Percentiles rank a stretch among this genome's conserved stretches.
Conservation (phyloP, 148 eudicot genomes). For the Beta vulgaris region DNA sequence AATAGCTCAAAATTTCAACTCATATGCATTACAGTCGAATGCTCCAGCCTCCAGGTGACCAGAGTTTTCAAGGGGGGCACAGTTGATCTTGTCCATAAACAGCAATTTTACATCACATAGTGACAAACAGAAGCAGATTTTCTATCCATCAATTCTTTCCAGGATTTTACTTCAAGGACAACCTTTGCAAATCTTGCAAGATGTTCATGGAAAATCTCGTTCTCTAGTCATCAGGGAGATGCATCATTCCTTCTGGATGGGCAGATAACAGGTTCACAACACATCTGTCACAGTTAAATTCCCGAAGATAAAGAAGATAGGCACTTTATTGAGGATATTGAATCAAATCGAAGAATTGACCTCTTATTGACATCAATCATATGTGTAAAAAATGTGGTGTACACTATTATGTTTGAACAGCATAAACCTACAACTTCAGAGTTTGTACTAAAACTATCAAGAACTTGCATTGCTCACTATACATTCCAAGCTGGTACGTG, state of each 20-base stretch:
- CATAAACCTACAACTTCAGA: background rate
- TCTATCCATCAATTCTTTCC: background rate
- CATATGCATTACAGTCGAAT: no score
- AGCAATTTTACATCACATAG: background rate
- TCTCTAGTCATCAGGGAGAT: background rate
- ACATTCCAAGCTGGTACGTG: background rate
- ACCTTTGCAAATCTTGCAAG: background rate
- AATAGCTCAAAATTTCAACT: no score
- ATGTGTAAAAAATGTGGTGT: background rate
- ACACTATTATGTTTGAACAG: background rate
- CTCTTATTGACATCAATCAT: background rate
- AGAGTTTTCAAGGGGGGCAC: no score
- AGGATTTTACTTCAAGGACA: background rate
- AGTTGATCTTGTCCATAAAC: no score
- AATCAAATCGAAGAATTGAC: slow-evolving; percentile 11
- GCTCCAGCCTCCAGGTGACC: no score
- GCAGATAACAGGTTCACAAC: background rate
- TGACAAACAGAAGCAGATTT: background rate
- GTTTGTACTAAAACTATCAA: background rate
- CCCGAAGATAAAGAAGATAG: background rate
- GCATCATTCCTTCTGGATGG: background rate
- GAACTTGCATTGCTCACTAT: slow-evolving; percentile 2
- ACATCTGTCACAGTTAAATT: background rate
- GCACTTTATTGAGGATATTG: background rate
- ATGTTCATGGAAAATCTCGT: no score